Evolutionary conservation across 352 stramenopile genomes (phyloP).

Genomic region (Peronosclerospora sorghi): DNA sequence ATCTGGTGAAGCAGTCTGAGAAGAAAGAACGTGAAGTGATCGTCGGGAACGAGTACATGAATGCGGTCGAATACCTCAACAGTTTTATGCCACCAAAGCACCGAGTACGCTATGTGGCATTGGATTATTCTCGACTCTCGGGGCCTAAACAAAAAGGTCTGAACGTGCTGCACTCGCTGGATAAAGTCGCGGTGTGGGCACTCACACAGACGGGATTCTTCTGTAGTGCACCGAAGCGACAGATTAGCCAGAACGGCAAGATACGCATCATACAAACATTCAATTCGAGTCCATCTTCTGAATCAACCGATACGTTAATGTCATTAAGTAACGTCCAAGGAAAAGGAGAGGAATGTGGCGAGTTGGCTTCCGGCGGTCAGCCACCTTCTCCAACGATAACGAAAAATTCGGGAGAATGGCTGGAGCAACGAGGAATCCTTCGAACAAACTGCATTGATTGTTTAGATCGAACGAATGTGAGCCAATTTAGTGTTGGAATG

Average conservation of each 20-base stretch:
- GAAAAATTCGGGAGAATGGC: constrained; percentile 76
- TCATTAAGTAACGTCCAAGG: constrained; percentile 9
- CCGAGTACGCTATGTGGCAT: constrained; percentile 93
- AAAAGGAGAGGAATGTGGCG: constrained; percentile 9
- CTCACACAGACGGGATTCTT: constrained; percentile 97
- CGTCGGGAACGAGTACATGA: constrained; percentile 95
- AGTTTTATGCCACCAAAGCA: constrained; percentile 84
- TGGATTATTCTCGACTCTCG: constrained; percentile 91
- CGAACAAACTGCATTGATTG: constrained; percentile 99
- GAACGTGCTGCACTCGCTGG: constrained; percentile 89
- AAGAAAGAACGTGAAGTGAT: constrained; percentile 96
- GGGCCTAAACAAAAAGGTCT: constrained; percentile 87
- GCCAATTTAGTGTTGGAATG: constrained; percentile 80
- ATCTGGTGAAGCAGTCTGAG: constrained; percentile 97
- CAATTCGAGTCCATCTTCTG: constrained; percentile 15
- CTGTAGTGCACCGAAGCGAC: constrained; percentile 84
- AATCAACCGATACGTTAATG: constrained; percentile 16
- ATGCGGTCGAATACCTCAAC: constrained; percentile 98
- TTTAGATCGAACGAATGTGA: constrained; percentile 81
- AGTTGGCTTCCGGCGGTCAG: constrained; percentile 3
- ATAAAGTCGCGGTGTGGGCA: constrained; percentile 92
- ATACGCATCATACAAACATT: constrained; percentile 41
- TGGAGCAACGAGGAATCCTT: constrained; percentile 95
- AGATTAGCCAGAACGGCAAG: constrained; percentile 51
- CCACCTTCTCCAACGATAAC: constrained; percentile 58